phyloP scores from a whole-genome alignment of 2,329 filamentous ascomycete species.

The Penicillium sp. region DNA sequence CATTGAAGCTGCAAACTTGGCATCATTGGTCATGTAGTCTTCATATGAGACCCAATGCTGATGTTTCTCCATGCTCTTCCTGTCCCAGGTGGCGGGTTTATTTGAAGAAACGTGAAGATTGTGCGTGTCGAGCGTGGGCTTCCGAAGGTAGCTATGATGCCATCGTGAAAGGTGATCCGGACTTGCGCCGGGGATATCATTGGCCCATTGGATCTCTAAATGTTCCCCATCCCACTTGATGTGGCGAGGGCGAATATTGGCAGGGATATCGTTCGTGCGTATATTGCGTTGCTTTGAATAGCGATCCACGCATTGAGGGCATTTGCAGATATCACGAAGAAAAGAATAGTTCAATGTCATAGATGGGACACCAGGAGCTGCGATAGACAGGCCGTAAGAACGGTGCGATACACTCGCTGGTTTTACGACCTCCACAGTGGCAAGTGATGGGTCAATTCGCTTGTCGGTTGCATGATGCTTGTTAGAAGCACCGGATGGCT shows the following conservation, averaged over 20 bases:
- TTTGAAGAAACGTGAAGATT: slow-evolving; percentile 20
- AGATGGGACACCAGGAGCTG: not conserved
- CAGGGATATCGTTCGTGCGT: slow-evolving; percentile 64
- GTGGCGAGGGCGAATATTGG: slow-evolving; percentile 43
- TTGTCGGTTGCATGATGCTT: not conserved
- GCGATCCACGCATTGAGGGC: slow-evolving; percentile 54
- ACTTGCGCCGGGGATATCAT: slow-evolving; percentile 47
- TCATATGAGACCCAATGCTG: slow-evolving; percentile 64
- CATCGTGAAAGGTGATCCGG: slow-evolving; percentile 43
- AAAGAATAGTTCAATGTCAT: slow-evolving; percentile 12
- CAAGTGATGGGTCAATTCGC: not conserved
- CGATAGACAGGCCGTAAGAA: not conserved
- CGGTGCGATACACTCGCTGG: not conserved
- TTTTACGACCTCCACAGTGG: not conserved
- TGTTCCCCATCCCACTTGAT: slow-evolving; percentile 39
- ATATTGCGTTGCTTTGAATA: slow-evolving; percentile 66
- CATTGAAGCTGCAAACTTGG: slow-evolving; percentile 62
- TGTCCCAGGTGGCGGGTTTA: slow-evolving; percentile 39
- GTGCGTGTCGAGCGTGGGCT: slow-evolving; percentile 12
- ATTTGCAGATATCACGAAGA: slow-evolving; percentile 59
- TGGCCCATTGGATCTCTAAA: slow-evolving; percentile 61
- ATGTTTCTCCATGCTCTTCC: slow-evolving; percentile 44
- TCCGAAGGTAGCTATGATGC: slow-evolving; percentile 13
- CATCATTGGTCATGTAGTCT: slow-evolving; percentile 66
- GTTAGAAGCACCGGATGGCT: not conserved